Conservation (phyloP, 176 grass and related monocot species). For the Poa pratensis region DNA sequence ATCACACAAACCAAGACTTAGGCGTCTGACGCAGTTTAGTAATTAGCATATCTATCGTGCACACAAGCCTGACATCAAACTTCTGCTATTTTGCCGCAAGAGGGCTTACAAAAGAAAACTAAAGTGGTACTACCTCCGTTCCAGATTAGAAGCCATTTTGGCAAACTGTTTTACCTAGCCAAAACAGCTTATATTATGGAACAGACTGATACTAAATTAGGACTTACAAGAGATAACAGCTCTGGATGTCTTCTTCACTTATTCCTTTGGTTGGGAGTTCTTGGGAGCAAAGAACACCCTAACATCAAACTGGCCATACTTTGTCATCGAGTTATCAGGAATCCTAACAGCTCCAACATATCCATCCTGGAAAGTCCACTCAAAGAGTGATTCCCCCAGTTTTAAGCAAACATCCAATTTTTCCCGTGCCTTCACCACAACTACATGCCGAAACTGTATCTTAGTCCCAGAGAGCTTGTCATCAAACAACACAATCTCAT, state of each 20-base stretch:
- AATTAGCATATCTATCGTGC: too few relatives aligned
- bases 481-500: slow-evolving; percentile 17
- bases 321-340: not conserved
- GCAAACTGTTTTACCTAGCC: too few relatives aligned
- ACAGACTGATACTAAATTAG: too few relatives aligned
- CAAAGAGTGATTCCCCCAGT: not conserved
- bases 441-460: not conserved
- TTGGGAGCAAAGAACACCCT: slow-evolving; percentile 30
- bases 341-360: not conserved
- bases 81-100: not conserved
- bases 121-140: not conserved
- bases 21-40: not conserved
- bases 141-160: too few relatives aligned
- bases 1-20: not conserved
- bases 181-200: too few relatives aligned
- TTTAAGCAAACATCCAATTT: not conserved
- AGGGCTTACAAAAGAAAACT: not conserved
- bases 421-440: not conserved
- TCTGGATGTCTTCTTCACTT: not conserved
- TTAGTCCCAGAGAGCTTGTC: not conserved
- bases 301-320: slow-evolving; percentile 16
- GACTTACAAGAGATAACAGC: not conserved
- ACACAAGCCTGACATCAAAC: too few relatives aligned
- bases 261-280: not conserved
- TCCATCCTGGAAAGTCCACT: slow-evolving; percentile 4